A percentile compares a stretch with the other conserved stretches of the same genome.
Evolutionary conservation across 164 flowering plant species (phyloP).

Genomic region (Cinnamomum chago): DNA sequence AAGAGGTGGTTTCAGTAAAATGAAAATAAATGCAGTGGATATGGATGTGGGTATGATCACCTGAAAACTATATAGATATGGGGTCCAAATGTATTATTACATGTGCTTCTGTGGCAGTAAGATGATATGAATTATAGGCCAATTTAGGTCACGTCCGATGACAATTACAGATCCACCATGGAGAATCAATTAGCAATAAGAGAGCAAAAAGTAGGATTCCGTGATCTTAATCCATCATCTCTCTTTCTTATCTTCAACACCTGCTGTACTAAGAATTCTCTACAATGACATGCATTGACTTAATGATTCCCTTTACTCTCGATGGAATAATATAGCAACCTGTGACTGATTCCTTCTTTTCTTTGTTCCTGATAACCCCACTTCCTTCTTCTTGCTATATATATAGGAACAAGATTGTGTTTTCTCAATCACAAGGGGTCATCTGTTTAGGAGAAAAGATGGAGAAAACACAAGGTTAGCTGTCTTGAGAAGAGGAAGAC

Average conservation of each 20-base stretch:
- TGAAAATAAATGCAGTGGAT: no score
- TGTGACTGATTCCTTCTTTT: background rate
- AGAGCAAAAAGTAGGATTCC: conserved; percentile 5
- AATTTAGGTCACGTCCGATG: background rate
- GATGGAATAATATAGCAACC: background rate
- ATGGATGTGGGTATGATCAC: no score
- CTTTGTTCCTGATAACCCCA: background rate
- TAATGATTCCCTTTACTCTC: no score
- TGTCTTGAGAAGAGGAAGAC: conserved; percentile 38
- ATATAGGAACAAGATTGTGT: background rate
- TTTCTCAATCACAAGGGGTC: background rate
- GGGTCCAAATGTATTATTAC: background rate
- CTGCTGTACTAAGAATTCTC: background rate
- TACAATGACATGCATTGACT: background rate
- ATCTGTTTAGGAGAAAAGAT: no score
- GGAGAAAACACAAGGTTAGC: background rate
- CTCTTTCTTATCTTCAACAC: background rate
- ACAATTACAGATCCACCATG: background rate
- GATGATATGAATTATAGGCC: background rate
- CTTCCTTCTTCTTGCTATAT: conserved; percentile 7
- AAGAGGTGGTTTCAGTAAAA: no score
- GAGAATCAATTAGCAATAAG: background rate
- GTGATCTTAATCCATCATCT: background rate
- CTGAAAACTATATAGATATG: background rate
- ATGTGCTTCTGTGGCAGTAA: background rate